phyloP scores from a whole-genome alignment of 75 land plant species.

The Pinus taeda region DNA sequence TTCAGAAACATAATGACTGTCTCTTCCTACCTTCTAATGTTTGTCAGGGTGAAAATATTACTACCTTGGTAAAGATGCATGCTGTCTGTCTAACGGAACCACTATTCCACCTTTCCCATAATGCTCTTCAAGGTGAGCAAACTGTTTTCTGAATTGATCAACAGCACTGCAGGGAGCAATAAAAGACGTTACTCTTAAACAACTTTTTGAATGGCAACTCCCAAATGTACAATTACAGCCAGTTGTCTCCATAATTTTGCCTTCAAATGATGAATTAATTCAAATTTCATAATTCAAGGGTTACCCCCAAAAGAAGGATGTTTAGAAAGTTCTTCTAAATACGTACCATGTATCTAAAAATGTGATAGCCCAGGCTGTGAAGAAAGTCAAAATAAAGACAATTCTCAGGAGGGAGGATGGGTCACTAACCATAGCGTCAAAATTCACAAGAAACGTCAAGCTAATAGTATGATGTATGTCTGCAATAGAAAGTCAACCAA shows the following conservation, averaged over 20 bases:
- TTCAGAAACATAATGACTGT: background rate
- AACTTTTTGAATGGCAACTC: background rate
- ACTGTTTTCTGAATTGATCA: slow-evolving; percentile 95
- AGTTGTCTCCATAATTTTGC: background rate
- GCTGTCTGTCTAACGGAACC: slow-evolving; percentile 85
- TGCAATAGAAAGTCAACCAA: no score
- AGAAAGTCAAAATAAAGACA: no score
- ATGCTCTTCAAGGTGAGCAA: slow-evolving; percentile 92
- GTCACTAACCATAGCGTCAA: no score
- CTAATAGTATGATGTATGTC: no score
- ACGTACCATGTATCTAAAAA: no score
- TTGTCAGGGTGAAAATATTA: background rate
- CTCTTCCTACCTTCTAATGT: background rate
- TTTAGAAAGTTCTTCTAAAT: no score
- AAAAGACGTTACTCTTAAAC: background rate
- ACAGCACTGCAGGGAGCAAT: slow-evolving; percentile 65
- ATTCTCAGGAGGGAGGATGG: no score
- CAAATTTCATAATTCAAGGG: background rate
- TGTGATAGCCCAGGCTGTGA: no score
- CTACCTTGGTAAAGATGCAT: slow-evolving; percentile 94
- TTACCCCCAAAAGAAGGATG: no score
- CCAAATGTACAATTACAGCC: background rate
- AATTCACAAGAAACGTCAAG: no score
- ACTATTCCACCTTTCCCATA: slow-evolving; percentile 67
- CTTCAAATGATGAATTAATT: background rate